Evolutionary conservation across 2,329 filamentous ascomycete genomes (phyloP).

Genomic region (Cyanodermella asteris): DNA sequence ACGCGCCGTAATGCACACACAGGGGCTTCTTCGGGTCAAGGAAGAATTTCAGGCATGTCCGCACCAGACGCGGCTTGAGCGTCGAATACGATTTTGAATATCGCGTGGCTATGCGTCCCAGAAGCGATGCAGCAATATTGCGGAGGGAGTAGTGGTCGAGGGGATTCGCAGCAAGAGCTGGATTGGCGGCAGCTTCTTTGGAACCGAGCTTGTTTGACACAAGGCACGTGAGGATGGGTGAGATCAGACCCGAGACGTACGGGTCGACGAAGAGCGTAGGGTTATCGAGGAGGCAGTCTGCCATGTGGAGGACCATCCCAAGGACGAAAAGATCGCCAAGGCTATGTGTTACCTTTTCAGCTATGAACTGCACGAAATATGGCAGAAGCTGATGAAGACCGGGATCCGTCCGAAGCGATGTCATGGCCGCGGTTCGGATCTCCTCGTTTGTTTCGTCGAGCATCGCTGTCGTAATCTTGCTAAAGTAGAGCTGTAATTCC

Average conservation of each 20-base stretch:
- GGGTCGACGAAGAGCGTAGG: constrained; percentile 53
- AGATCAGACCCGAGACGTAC: constrained; percentile 47
- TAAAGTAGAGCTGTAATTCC: constrained; percentile 89
- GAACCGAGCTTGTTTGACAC: constrained; percentile 61
- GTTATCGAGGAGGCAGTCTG: constrained; percentile 66
- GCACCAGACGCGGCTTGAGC: constrained; percentile 66
- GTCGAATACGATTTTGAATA: constrained; percentile 64
- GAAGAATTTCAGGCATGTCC: constrained; percentile 84
- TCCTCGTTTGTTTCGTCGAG: constrained; percentile 74
- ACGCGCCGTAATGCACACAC: constrained; percentile 70
- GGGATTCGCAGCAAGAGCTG: constrained; percentile 13
- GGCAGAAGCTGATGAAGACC: constrained; percentile 88
- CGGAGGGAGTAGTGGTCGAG: constrained; percentile 55
- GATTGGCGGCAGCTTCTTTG: constrained; percentile 21
- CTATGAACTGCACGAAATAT: constrained; percentile 90
- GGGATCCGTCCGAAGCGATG: constrained; percentile 69
- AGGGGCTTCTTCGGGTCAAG: constrained; percentile 68
- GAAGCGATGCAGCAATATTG: constrained; percentile 61
- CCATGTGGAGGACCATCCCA: constrained; percentile 78
- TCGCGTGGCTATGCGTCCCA: constrained; percentile 57
- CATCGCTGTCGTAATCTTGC: constrained; percentile 76
- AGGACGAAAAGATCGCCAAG: constrained; percentile 78
- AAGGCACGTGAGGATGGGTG: constrained; percentile 77
- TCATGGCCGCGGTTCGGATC: constrained; percentile 64
- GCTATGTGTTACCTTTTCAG: constrained; percentile 86